These are phyloP conservation scores for Miamiensis avidus DNA, from an alignment of 169 alveolate genomes.

Conservation along the genomic window DNA sequence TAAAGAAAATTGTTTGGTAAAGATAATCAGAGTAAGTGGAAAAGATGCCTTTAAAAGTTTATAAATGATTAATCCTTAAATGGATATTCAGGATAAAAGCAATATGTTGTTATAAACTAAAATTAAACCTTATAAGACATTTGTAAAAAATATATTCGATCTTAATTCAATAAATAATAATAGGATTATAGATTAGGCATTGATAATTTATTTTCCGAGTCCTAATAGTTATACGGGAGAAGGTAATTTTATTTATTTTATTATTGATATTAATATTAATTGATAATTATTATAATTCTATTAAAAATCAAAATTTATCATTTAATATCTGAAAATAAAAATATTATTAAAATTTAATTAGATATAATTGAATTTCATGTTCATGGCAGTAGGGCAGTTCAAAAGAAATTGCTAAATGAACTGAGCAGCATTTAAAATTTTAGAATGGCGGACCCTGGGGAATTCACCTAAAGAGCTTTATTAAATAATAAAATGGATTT, in stretches of 20 bases:
- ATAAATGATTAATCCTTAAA: slow-evolving; percentile 9
- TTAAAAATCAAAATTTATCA: too few species aligned
- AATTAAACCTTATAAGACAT: slow-evolving; percentile 32
- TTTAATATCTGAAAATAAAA: too few species aligned
- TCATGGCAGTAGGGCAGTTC: slow-evolving; percentile 54
- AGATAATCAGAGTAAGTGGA: slow-evolving; percentile 48
- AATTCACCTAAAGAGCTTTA: slow-evolving; percentile 53
- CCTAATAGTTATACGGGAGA: slow-evolving; percentile 59
- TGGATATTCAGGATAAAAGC: not conserved
- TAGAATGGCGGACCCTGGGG: slow-evolving; percentile 54
- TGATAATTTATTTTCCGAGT: slow-evolving; percentile 41
- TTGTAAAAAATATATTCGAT: slow-evolving; percentile 32
- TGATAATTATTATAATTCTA: too few species aligned
- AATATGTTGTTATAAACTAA: not conserved
- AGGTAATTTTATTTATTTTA: not conserved
- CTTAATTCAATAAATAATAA: not conserved
- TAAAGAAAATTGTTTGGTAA: not conserved
- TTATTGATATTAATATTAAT: not conserved
- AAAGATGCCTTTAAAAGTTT: slow-evolving; percentile 20
- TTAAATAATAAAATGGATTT: slow-evolving; percentile 47
- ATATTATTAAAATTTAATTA: not conserved
- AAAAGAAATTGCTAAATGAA: slow-evolving; percentile 30
- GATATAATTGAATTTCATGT: slow-evolving; percentile 48
- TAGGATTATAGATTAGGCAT: slow-evolving; percentile 37
- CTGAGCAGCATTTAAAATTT: slow-evolving; percentile 29